Conservation (phyloP, 768 basidiomycete genomes). For the Rhizopogon rudus region DNA sequence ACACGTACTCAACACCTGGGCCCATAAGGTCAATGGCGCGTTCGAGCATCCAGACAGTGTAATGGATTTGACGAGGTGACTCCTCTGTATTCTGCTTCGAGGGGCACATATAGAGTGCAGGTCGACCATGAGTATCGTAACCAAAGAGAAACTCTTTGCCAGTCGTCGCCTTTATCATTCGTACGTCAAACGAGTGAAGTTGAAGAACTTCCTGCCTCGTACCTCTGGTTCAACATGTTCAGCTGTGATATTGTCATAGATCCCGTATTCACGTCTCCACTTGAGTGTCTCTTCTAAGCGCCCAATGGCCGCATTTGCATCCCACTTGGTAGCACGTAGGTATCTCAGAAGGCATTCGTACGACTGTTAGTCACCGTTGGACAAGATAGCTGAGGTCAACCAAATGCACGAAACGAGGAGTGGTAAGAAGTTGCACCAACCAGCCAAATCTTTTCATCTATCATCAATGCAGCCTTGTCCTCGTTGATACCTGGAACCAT, state of each 20-base stretch:
- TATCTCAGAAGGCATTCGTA: slow-evolving; percentile 75
- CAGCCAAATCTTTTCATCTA: slow-evolving; percentile 77
- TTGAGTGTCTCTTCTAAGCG: slow-evolving; percentile 67
- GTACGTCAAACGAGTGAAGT: neutral
- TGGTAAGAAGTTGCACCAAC: slow-evolving; percentile 28
- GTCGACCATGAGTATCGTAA: slow-evolving; percentile 61
- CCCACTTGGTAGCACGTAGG: slow-evolving; percentile 77
- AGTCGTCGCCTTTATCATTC: slow-evolving; percentile 52
- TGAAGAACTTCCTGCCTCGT: slow-evolving; percentile 7
- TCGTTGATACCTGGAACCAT: slow-evolving; percentile 40
- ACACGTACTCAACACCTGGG: slow-evolving; percentile 72
- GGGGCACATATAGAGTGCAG: slow-evolving; percentile 64
- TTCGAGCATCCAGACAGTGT: slow-evolving; percentile 74
- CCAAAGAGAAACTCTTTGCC: slow-evolving; percentile 82
- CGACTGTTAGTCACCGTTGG: slow-evolving; percentile 27
- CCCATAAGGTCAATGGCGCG: slow-evolving; percentile 72
- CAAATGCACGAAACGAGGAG: neutral
- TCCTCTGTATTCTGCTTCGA: slow-evolving; percentile 78
- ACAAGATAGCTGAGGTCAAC: slow-evolving; percentile 1
- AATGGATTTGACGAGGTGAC: slow-evolving; percentile 62
- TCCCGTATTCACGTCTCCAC: slow-evolving; percentile 78
- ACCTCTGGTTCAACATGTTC: slow-evolving; percentile 74
- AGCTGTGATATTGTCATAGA: slow-evolving; percentile 58
- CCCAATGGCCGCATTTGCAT: slow-evolving; percentile 47
- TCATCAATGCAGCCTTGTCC: slow-evolving; percentile 43